Evolutionary conservation across 768 basidiomycete species (phyloP), one percentile per base, ranked within the genome.

Genomic region (Leccinum longicurvipes): DNA sequence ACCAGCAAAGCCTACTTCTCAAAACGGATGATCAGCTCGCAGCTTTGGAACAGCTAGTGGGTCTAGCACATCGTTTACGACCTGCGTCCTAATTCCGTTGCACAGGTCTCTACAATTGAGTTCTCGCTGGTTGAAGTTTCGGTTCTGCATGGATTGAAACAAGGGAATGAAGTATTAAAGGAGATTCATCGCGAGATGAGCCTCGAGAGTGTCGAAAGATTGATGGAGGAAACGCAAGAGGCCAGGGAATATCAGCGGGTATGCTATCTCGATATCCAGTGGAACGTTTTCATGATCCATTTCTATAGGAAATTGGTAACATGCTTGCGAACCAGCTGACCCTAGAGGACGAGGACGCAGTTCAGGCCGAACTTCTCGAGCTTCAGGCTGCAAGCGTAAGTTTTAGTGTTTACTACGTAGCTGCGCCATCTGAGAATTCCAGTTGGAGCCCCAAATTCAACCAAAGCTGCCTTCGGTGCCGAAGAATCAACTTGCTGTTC

Each of bases 171-270:
- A 28, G 93, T 98, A 1, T 77, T 99, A 45, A 93, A 89, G 70
- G 86, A 97, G 72, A 89, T 99, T 15, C 94, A 99, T 71, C 86
- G 86, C 63, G 93, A 98, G 71, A 85, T 99, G 84, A 92, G 86
- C 62, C 64, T 93, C 9, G 93, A 97, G 70, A 85, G 78, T 57
- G 95, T 98, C n/a, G 96, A 98, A 79, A 90, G 84, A 67, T 75
- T 98, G 50, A 79, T 99, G 76, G 92, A 89, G 61, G 92, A 97
- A 73, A 97, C 95, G 0, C 82, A 83, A 4, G 96, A 98, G 66
- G 97, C 93, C 12, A 82, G 89, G 60, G 93, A 86, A 58, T 98
- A 98, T 70, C 93, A 99, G 67, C 77, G 79, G 67, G 96, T 93
- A 58, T 39, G 81, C 70, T 12, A 14, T 47, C 60, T 56, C 24